Evolutionary conservation across 1,284 basidiomycete genomes (phyloP).

Genomic region (Fomes fomentarius): DNA sequence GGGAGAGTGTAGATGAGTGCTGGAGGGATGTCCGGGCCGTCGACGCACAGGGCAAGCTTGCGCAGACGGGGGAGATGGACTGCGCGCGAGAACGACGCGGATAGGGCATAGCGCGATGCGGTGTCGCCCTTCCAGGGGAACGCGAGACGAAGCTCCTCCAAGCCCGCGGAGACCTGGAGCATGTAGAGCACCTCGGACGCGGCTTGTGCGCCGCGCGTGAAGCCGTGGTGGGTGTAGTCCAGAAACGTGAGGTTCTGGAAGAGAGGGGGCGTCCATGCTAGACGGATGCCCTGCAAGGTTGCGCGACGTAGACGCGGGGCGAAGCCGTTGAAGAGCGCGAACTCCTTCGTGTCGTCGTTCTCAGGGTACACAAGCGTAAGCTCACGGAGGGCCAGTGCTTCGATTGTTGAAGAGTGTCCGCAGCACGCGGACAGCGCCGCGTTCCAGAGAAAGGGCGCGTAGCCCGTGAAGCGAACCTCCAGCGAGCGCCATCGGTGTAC

Average conservation of each 20-base stretch:
- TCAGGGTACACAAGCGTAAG: slow-evolving; percentile 58
- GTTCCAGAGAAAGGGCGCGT: slow-evolving; percentile 67
- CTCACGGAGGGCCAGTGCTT: slow-evolving; percentile 53
- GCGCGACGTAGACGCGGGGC: slow-evolving; percentile 57
- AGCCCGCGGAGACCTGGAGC: slow-evolving; percentile 29
- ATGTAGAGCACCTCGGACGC: slow-evolving; percentile 37
- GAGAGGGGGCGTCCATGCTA: slow-evolving; percentile 61
- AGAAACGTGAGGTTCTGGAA: slow-evolving; percentile 62
- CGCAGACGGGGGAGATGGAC: slow-evolving; percentile 27
- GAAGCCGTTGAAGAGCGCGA: slow-evolving; percentile 61
- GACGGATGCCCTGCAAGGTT: slow-evolving; percentile 62
- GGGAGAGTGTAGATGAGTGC: slow-evolving; percentile 30
- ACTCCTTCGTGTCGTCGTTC: slow-evolving; percentile 71
- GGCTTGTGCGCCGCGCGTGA: slow-evolving; percentile 36
- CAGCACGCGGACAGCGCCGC: slow-evolving; percentile 57
- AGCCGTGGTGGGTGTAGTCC: slow-evolving; percentile 50
- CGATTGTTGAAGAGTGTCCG: slow-evolving; percentile 36
- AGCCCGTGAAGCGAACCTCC: slow-evolving; percentile 54
- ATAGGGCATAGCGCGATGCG: slow-evolving; percentile 20
- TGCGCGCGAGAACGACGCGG: slow-evolving; percentile 20
- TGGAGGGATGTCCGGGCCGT: slow-evolving; percentile 32
- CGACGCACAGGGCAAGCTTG: slow-evolving; percentile 27
- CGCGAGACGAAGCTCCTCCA: slow-evolving; percentile 29
- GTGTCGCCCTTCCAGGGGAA: slow-evolving; percentile 29
- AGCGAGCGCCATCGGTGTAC: slow-evolving; percentile 62